Base-by-base conservation (phyloP, 495 filamentous ascomycete genomes). In the Neurospora sp. region DNA sequence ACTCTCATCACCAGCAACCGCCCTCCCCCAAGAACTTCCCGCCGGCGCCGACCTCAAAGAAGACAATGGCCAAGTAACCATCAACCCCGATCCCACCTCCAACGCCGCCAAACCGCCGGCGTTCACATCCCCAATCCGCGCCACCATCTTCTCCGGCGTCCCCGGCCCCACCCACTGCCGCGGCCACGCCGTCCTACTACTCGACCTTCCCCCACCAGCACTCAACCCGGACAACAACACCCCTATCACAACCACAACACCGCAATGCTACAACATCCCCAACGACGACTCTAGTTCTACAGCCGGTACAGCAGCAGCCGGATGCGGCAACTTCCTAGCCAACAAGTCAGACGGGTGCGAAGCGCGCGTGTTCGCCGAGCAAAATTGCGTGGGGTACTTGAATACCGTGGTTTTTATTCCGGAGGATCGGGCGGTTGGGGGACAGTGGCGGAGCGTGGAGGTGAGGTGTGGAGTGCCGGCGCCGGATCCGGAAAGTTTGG, bases 361-460 rank as follows among this genome's bases (percentile, higher is more conserved):
- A 73, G 82, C 79, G 35, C 77, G 78, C 40, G 68, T 84, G n/a
- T 84, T 84, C 41, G 76, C 77, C 48, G 81, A 84, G 73, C 74
- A 73, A 2, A 76, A 77, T 10, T 84, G 82, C 48, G 40, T 72
- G 16, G 75, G 76, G 69, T 84, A 79, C 65, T 70, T 80, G 42
- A 84, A 83, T 61, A 77, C 82, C 6, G 82, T 80, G 38, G 82
- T 84, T 3, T 84, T 84, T 39, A 73, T 78, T 2, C 81, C 81
- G 3, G 82, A 83, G 74, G 42, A 73, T 4, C 73, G 78, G 39
- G 78, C 79, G 8, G 74, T 83, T 0, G 82, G 82, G 0, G 82
- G 82, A 16, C 37, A 72, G 5, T 75, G 82, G 53, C 72, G 82
- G 61, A 84, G 82, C 41, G 42, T 84, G n/a, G 77, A 77, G 71